phyloP scores from a whole-genome alignment of 1,284 basidiomycete genomes.

The Puccinia novopanici region DNA sequence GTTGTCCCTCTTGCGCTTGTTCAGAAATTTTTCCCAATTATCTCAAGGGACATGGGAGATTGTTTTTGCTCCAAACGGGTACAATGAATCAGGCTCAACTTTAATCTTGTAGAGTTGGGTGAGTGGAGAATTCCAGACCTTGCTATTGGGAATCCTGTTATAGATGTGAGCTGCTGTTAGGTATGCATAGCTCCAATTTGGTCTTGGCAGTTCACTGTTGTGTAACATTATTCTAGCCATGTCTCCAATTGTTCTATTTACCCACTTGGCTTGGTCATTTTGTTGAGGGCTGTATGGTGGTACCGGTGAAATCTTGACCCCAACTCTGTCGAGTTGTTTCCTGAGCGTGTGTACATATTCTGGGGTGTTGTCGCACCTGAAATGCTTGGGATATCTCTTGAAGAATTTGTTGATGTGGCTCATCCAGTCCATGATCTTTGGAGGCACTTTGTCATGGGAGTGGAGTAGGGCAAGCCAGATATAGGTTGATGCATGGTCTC shows the following conservation, averaged over 20 bases:
- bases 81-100: not conserved
- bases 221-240: conserved; percentile 23
- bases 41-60: not conserved
- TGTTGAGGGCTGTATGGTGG: conserved; percentile 13
- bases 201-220: not conserved
- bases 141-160: not conserved
- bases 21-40: not conserved
- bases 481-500: conserved; percentile 18
- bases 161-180: not conserved
- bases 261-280: conserved; percentile 13
- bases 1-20: not conserved
- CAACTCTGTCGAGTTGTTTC: not conserved
- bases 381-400: not conserved
- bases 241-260: conserved; percentile 16
- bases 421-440: not conserved
- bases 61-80: not conserved
- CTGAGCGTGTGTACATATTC: not conserved
- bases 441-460: not conserved
- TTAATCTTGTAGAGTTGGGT: not conserved
- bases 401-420: not conserved
- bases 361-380: not conserved
- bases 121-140: not conserved
- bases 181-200: not conserved
- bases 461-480: not conserved
- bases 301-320: not conserved